Base-by-base conservation (phyloP, 108 stramenopile genomes). In the Thalassiosira profunda region DNA sequence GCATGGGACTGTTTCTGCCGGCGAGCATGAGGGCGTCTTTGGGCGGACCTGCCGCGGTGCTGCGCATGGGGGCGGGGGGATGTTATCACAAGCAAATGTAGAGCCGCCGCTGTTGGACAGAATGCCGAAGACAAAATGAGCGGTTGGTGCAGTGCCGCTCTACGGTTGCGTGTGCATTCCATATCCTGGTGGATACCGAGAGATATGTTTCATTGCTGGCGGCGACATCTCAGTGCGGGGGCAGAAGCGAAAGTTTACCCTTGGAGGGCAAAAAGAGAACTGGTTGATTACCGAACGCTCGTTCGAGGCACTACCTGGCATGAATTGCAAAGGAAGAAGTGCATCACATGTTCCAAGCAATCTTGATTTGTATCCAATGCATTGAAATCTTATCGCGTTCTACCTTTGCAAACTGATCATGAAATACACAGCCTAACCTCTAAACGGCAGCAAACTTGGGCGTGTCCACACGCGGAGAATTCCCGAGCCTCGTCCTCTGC, bases 81-180 rank as follows among this genome's bases (percentile, higher is more conserved):
- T 77, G 76, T 38, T 77, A 77, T 33, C 76, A 77, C 56, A 77
- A 77, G 23, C 62, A 77, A 38, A 51, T 58, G 62, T 69, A 56
- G 23, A n/a, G 28, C 14, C 9, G 9, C 49, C 28, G 14, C 3
- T 51, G 5, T n/a, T n/a, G n/a, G n/a, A n/a, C n/a, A n/a, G n/a
- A n/a, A n/a, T n/a, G n/a, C n/a, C n/a, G n/a, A n/a, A n/a, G n/a
- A 44, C 21, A 44, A 14, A 14, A 51, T 28, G 15, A 51, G n/a
- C 28, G 14, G 21, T 24, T 23, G 23, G 28, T 24, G 48, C 18
- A 6, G 18, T 7, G 23, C 49, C 14, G 11, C 14, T 40, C 11
- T 40, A 10, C 38, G 14, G n/a, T n/a, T 40, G 38, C 11, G 14
- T 40, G 38, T 11, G 14, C 38, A 40, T 11, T 11, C 38, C 10